phyloP scores from a whole-genome alignment of 2,329 filamentous ascomycete genomes.

The Colletotrichum liaoningense region DNA sequence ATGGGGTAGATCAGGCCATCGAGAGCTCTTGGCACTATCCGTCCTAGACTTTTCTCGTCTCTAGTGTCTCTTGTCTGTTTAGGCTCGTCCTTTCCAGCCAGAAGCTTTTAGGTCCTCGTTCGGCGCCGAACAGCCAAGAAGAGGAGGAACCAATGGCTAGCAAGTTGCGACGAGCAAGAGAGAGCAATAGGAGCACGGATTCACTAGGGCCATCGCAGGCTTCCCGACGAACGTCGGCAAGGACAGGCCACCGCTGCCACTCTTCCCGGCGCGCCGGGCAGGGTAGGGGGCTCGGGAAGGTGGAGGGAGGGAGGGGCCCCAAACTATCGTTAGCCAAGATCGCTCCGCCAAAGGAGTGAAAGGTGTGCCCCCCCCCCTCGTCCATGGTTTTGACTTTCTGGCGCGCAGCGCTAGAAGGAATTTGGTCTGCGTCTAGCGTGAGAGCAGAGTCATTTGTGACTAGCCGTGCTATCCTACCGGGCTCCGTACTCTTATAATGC shows the following conservation, averaged over 20 bases:
- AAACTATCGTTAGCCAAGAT: not conserved
- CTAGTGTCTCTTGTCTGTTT: not conserved
- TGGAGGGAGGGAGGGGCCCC: not conserved
- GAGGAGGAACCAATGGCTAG: not conserved
- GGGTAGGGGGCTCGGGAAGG: not conserved
- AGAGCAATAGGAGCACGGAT: not conserved
- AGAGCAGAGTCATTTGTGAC: not conserved
- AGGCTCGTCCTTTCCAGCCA: not conserved
- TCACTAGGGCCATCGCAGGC: not conserved
- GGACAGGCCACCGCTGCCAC: constrained; percentile 26
- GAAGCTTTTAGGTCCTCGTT: not conserved
- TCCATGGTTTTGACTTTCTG: not conserved
- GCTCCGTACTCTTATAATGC: not conserved
- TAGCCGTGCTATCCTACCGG: not conserved
- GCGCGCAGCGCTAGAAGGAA: constrained; percentile 15
- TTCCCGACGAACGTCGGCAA: constrained; percentile 29
- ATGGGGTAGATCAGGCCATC: not conserved
- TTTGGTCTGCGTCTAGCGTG: constrained; percentile 19
- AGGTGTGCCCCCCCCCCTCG: not conserved
- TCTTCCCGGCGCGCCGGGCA: constrained; percentile 26
- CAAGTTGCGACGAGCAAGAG: not conserved
- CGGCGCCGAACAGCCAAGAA: not conserved
- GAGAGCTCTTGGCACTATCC: not conserved
- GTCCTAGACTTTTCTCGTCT: not conserved
- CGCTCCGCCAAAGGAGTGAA: not conserved